Percentiles rank a stretch among this genome's conserved stretches.
Conservation (phyloP, 176 grass and related monocot genomes). For the Pontederia crassipes region DNA sequence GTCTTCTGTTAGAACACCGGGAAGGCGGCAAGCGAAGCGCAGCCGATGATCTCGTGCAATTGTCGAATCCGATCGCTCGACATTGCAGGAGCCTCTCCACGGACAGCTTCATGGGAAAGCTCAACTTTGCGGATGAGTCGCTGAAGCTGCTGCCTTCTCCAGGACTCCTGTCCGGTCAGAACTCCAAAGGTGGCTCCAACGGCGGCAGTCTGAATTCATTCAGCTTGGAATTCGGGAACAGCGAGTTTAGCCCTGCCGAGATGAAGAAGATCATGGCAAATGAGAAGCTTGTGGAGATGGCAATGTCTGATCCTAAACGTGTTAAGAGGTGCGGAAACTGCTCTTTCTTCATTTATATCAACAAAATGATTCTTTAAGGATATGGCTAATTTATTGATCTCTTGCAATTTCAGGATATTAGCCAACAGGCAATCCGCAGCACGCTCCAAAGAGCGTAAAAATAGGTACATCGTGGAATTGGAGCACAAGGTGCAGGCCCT, state of each 20-base stretch:
- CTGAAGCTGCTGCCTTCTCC: slow-evolving; percentile 14
- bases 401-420: slow-evolving; percentile 49
- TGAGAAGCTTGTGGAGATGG: slow-evolving; percentile 96
- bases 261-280: slow-evolving; percentile 98
- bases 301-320: slow-evolving; percentile 81
- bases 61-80: slow-evolving; percentile 2
- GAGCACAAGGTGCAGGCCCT: slow-evolving; percentile 95
- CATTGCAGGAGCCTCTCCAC: slow-evolving; percentile 74
- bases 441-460: slow-evolving; percentile 88
- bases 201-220: slow-evolving; percentile 35
- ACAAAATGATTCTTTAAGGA: neutral
- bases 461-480: slow-evolving; percentile 82
- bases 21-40: slow-evolving; percentile 43
- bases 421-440: slow-evolving; percentile 94
- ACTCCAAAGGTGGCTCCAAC: neutral
- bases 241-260: slow-evolving; percentile 64
- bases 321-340: slow-evolving; percentile 52
- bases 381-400: neutral
- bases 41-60: slow-evolving; percentile 18
- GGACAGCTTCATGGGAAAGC: slow-evolving; percentile 86
- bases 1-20: slow-evolving; percentile 17
- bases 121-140: slow-evolving; percentile 38
- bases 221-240: slow-evolving; percentile 83
- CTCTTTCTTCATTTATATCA: neutral
- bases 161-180: slow-evolving; percentile 15